phyloP scores from a whole-genome alignment of 352 stramenopile genomes.

The Phytophthora sojae region DNA sequence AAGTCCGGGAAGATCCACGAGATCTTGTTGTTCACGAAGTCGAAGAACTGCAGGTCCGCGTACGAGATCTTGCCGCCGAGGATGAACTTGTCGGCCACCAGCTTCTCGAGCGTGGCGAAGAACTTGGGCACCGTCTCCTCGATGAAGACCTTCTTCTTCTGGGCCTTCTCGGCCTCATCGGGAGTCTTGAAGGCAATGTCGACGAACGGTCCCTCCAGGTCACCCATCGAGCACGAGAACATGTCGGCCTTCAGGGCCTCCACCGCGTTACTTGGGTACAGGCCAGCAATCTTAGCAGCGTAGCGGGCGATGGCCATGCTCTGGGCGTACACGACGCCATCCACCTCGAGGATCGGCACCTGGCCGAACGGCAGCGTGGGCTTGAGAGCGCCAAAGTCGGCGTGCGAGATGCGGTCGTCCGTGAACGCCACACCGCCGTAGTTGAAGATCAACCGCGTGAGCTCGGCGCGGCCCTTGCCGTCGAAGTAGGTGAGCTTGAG shows the following conservation, averaged over 20 bases:
- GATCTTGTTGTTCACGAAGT: slow-evolving; percentile 44
- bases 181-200: slow-evolving; percentile 38
- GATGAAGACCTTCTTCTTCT: slow-evolving; percentile 51
- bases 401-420: slow-evolving; percentile 35
- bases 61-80: slow-evolving; percentile 49
- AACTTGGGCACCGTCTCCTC: slow-evolving; percentile 48
- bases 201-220: slow-evolving; percentile 22
- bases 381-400: slow-evolving; percentile 48
- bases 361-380: slow-evolving; percentile 49
- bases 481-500: slow-evolving; percentile 79
- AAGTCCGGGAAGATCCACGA: slow-evolving; percentile 30
- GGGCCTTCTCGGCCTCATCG: slow-evolving; percentile 48
- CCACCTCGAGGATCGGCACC: slow-evolving; percentile 46
- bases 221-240: slow-evolving; percentile 33
- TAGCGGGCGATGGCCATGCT: slow-evolving; percentile 55
- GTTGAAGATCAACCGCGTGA: slow-evolving; percentile 52
- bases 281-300: slow-evolving; percentile 42
- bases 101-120: slow-evolving; percentile 48
- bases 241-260: slow-evolving; percentile 42
- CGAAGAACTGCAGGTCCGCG: slow-evolving; percentile 56
- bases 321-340: slow-evolving; percentile 46
- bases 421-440: slow-evolving; percentile 50
- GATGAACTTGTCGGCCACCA: slow-evolving; percentile 62
- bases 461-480: slow-evolving; percentile 49
- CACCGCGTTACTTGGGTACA: slow-evolving; percentile 42